A percentile compares a stretch with the other conserved stretches of the same genome.
Evolutionary conservation across 164 flowering plant species (phyloP).

Genomic region (Nymphaea thermarum): DNA sequence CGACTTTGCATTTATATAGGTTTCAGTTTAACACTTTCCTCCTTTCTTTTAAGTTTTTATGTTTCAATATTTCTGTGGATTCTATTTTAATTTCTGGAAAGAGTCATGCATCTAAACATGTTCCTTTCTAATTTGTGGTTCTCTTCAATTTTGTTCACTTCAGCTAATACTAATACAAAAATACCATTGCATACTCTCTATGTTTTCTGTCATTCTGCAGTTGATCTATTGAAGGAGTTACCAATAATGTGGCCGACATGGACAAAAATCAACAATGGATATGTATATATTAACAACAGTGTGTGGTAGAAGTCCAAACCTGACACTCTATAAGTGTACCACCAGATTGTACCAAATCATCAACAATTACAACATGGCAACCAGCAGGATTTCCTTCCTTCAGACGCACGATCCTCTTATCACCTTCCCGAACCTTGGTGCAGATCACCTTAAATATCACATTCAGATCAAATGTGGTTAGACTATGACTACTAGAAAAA

Average conservation of each 20-base stretch:
- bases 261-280: too few relatives aligned
- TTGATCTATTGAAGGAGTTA: not conserved
- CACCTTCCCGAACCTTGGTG: constrained; percentile 89
- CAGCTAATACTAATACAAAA: too few relatives aligned
- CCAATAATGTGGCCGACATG: not conserved
- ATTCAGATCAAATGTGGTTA: not conserved
- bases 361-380: constrained; percentile 92
- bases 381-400: constrained; percentile 90
- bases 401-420: constrained; percentile 82
- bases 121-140: too few relatives aligned
- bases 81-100: too few relatives aligned
- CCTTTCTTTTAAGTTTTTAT: too few relatives aligned
- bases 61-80: too few relatives aligned
- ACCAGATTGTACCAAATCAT: constrained; percentile 96
- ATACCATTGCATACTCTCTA: too few relatives aligned
- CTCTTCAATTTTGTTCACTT: too few relatives aligned
- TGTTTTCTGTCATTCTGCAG: too few relatives aligned
- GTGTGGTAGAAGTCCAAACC: constrained; percentile 22
- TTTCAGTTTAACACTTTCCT: too few relatives aligned
- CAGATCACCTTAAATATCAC: constrained; percentile 56
- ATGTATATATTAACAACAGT: not conserved
- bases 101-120: too few relatives aligned
- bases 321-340: constrained; percentile 95
- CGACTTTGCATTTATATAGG: too few relatives aligned
- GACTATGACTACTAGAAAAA: not conserved